phyloP scores from a whole-genome alignment of 257 asterid species.

The Apocynum venetum region DNA sequence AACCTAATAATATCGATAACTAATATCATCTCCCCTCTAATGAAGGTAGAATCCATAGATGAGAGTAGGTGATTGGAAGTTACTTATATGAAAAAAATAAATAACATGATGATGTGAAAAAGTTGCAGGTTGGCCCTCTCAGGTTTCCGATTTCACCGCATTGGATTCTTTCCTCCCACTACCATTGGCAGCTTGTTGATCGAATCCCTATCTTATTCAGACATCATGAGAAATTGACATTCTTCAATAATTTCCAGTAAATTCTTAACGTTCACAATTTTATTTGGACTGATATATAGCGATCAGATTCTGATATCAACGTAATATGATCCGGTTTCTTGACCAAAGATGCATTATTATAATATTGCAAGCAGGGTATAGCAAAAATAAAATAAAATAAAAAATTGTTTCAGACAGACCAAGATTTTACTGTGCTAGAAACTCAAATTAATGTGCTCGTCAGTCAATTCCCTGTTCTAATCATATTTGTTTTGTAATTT shows the following conservation, averaged over 20 bases:
- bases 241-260: not conserved
- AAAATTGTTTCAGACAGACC: not conserved
- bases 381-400: not conserved
- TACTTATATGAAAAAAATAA: not conserved
- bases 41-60: not conserved
- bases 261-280: not conserved
- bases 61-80: slow-evolving; percentile 1
- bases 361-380: not conserved
- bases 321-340: not conserved
- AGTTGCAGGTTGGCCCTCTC: not conserved
- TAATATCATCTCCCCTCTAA: too few relatives aligned
- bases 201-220: not conserved
- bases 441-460: not conserved
- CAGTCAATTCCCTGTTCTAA: not conserved
- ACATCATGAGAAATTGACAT: not conserved
- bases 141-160: not conserved
- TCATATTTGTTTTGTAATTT: not conserved
- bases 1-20: too few relatives aligned
- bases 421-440: not conserved
- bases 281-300: not conserved
- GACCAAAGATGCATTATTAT: not conserved
- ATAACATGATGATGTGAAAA: too few relatives aligned
- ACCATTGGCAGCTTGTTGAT: not conserved
- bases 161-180: slow-evolving; percentile 1
- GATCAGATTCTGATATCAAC: too few relatives aligned